Percentiles rank a stretch among this genome's conserved stretches.
Evolutionary conservation across 176 grass and related monocot genomes (phyloP).

Genomic region (Olyra latifolia): DNA sequence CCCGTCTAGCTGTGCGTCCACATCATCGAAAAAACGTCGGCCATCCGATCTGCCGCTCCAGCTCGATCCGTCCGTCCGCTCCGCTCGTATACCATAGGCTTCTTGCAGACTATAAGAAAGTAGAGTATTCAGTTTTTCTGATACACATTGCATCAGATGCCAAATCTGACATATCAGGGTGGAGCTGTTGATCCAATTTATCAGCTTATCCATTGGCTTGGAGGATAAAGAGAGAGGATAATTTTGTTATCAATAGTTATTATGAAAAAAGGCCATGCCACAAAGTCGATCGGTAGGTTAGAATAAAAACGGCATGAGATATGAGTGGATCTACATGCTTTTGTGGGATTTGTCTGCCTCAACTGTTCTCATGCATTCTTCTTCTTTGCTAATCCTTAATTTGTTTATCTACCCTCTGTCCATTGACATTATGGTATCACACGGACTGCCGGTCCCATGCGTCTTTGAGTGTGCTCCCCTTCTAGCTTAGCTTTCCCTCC

Average conservation of each 20-base stretch:
- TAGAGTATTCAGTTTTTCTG: neutral
- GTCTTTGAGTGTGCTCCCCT: conserved; percentile 37
- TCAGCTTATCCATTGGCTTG: neutral
- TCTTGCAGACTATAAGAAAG: neutral
- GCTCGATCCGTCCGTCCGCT: too few relatives aligned
- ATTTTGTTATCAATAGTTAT: neutral
- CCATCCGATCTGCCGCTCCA: too few relatives aligned
- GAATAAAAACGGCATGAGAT: conserved; percentile 12
- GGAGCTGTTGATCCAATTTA: conserved; percentile 15
- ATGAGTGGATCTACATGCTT: conserved; percentile 7
- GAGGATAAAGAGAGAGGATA: neutral
- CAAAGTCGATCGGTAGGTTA: conserved; percentile 15
- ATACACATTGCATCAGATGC: neutral
- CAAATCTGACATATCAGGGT: neutral
- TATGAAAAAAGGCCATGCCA: neutral
- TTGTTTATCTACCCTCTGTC: neutral
- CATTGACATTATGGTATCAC: conserved; percentile 42
- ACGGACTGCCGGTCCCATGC: conserved; percentile 40
- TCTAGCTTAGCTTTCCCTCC: conserved; percentile 43
- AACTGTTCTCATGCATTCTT: conserved; percentile 28
- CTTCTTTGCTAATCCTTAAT: conserved; percentile 17
- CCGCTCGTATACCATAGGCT: neutral
- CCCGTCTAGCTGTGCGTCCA: too few relatives aligned
- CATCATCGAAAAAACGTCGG: too few relatives aligned
- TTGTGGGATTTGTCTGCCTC: conserved; percentile 32